Evolutionary conservation across 129 eudicot species (phyloP).

Genomic region (Centrapalus pauciflorus): DNA sequence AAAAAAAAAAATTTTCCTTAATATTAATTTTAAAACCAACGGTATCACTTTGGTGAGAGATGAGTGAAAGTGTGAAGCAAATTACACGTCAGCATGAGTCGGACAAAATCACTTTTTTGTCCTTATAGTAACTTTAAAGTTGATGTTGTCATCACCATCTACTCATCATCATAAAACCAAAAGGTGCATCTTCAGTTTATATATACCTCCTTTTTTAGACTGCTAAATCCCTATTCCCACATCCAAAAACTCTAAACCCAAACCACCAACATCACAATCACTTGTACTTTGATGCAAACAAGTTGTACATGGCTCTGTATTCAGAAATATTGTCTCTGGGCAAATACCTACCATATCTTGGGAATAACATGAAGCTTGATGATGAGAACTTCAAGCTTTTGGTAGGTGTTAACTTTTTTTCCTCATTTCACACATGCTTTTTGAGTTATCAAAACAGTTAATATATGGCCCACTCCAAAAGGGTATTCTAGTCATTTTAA

Average conservation of each 20-base stretch:
- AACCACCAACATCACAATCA: not conserved
- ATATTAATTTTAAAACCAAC: not conserved
- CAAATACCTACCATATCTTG: constrained; percentile 3
- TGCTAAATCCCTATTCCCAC: not conserved
- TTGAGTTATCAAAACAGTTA: constrained; percentile 17
- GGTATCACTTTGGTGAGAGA: constrained; percentile 6
- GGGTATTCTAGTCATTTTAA: not conserved
- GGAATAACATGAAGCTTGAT: constrained; percentile 34
- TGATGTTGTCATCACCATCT: constrained; percentile 43
- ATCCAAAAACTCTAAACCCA: not conserved
- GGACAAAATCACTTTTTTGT: constrained; percentile 42
- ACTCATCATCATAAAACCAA: constrained; percentile 27
- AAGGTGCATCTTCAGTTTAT: constrained; percentile 37
- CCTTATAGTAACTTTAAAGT: constrained; percentile 15
- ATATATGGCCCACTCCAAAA: constrained; percentile 11
- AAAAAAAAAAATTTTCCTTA: too few species aligned
- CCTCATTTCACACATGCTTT: constrained; percentile 34
- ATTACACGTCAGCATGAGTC: constrained; percentile 55
- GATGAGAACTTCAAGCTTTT: constrained; percentile 28
- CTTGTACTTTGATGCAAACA: not conserved
- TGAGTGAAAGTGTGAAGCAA: constrained; percentile 15
- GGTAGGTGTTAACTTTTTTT: constrained; percentile 17
- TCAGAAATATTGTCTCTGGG: constrained; percentile 8
- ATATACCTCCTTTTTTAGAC: constrained; percentile 14
- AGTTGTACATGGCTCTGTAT: constrained; percentile 1